Evolutionary conservation across 1,284 basidiomycete genomes (phyloP), one percentile per base, ranked within the genome.

Genomic region (Malassezia caprae): DNA sequence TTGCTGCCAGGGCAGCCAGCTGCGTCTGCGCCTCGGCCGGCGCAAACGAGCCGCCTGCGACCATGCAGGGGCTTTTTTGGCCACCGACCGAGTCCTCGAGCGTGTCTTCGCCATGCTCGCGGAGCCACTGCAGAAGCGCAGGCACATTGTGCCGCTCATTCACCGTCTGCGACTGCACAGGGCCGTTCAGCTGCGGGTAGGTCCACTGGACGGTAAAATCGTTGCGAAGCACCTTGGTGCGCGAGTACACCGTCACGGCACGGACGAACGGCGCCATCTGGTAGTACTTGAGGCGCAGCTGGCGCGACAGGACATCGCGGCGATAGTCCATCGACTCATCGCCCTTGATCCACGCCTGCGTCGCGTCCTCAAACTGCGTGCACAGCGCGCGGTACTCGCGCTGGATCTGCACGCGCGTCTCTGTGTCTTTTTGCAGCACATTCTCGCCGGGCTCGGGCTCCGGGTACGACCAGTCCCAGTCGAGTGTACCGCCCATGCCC

Each of bases 391-490:
- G 57, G 46, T 61, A 65, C 58, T 73, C 68, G 30, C 61, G 56
- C 51, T 65, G 50, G 51, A 74, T 64, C 48, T 61, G 64, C 26
- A 64, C 40, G 12, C 62, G 53, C 24, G 67, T 71, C 52, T 69
- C 67, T 1, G 46, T 60, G 53, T 75, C 70, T 54, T 76, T 69
- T 50, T 67, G 55, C 26, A 63, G 41, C 37, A 65, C 65, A 54
- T 74, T 74, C 57, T 74, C 72, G 15, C 59, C 58, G 11, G 67
- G 61, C 45, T 70, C 61, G 4, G 70, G 70, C 62, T 74, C 72
- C 19, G 63, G 63, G 60, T 74, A 74, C 60, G 69, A 58, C 72
- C 72, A 74, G 48, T 73, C 70, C 70, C 72, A 72, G 51, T 73
- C 64, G 59, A 73, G 64, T 32, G 68, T 74, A 23, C 72, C 72